Conservation (phyloP, 192 early-diverging fungal genomes). For the Diversispora eburnea region DNA sequence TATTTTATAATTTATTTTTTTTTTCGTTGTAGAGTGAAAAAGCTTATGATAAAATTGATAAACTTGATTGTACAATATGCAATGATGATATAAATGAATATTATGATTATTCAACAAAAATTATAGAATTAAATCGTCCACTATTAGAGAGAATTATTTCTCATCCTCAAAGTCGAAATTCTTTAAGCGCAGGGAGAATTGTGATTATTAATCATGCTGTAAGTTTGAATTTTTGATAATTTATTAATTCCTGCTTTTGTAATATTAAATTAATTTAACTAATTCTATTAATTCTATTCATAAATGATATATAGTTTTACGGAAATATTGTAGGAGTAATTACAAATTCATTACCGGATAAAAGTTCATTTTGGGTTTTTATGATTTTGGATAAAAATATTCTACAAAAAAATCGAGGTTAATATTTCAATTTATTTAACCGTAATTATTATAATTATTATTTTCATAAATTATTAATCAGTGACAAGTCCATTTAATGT, state of each 20-base stretch:
- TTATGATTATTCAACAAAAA: conserved; percentile 61
- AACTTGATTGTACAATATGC: conserved; percentile 81
- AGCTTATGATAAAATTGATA: conserved; percentile 52
- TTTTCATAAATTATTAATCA: background rate
- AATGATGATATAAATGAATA: conserved; percentile 66
- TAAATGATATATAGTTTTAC: conserved; percentile 45
- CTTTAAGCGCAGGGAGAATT: conserved; percentile 67
- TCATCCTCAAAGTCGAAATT: conserved; percentile 57
- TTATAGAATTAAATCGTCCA: conserved; percentile 51
- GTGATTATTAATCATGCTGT: conserved; percentile 71
- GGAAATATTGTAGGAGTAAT: conserved; percentile 65
- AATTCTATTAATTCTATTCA: too few species aligned
- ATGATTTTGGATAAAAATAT: background rate
- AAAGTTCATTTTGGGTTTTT: background rate
- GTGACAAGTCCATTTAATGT: background rate
- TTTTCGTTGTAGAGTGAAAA: conserved; percentile 49
- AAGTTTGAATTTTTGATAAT: conserved; percentile 9
- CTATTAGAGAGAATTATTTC: conserved; percentile 56
- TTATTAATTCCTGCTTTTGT: background rate
- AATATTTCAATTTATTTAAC: background rate
- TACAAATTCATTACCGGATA: conserved; percentile 34
- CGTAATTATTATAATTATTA: background rate
- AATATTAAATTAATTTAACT: too few species aligned
- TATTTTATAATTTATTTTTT: background rate
- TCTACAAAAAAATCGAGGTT: background rate